Evolutionary conservation across 225 moss, liverwort and hornwort species (phyloP).

Genomic region (Pseudoscleropodium purum): DNA sequence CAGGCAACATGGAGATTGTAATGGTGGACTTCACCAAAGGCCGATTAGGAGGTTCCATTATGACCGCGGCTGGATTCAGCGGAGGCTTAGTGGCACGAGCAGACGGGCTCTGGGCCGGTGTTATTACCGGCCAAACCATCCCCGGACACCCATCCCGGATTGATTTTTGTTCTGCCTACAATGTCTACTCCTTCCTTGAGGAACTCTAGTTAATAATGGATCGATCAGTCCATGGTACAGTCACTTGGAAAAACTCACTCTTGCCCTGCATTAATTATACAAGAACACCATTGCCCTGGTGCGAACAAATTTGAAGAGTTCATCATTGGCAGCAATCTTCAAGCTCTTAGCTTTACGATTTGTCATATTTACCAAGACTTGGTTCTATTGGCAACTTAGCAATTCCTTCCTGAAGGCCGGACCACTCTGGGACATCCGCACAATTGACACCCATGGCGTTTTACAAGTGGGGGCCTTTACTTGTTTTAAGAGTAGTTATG

Average conservation of each 20-base stretch:
- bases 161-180: constrained; percentile 38
- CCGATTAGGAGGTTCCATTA: constrained; percentile 38
- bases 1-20: constrained; percentile 32
- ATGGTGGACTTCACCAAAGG: constrained; percentile 34
- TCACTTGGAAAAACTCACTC: not conserved
- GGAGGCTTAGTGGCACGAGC: constrained; percentile 38
- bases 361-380: not conserved
- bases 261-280: not conserved
- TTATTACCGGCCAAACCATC: constrained; percentile 25
- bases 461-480: not conserved
- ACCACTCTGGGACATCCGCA: not conserved
- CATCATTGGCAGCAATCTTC: not conserved
- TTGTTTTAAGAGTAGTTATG: not conserved
- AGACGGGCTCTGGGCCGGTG: constrained; percentile 32
- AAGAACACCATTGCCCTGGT: not conserved
- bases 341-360: not conserved
- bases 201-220: constrained; percentile 4
- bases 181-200: constrained; percentile 38
- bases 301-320: not conserved
- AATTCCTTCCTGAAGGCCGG: not conserved
- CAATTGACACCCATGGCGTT: not conserved
- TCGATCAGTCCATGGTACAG: not conserved
- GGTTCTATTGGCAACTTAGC: not conserved
- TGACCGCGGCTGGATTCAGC: constrained; percentile 19
- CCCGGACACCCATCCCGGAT: constrained; percentile 5